phyloP scores from a whole-genome alignment of 768 basidiomycete species.

The Podaxis sp. region DNA sequence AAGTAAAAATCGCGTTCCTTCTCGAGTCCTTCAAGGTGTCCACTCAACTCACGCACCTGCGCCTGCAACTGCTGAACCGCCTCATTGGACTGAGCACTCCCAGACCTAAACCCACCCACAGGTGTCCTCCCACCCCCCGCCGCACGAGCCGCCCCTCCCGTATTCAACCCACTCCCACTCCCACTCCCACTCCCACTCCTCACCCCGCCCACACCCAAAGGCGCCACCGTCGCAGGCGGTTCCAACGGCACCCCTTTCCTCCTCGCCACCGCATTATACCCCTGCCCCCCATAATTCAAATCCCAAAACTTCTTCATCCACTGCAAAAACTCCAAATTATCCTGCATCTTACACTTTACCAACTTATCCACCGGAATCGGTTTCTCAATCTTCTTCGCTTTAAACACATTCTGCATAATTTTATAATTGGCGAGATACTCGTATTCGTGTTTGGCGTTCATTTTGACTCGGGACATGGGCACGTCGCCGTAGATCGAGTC shows the following conservation, averaged over 20 bases:
- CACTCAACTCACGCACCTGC: slow-evolving; percentile 78
- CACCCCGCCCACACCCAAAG: slow-evolving; percentile 35
- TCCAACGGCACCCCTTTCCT: slow-evolving; percentile 76
- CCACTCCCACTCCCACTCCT: slow-evolving; percentile 9
- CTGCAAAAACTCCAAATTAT: slow-evolving; percentile 97
- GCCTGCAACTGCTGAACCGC: slow-evolving; percentile 62
- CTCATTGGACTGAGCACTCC: slow-evolving; percentile 63
- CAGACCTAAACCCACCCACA: slow-evolving; percentile 61
- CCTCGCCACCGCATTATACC: slow-evolving; percentile 81
- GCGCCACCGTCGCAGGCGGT: slow-evolving; percentile 74
- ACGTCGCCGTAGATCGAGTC: slow-evolving; percentile 94
- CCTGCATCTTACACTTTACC: slow-evolving; percentile 99
- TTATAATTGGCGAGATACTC: slow-evolving; percentile 96
- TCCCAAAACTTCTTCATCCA: slow-evolving; percentile 99
- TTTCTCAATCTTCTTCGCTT: slow-evolving; percentile 93
- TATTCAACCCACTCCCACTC: slow-evolving; percentile 18
- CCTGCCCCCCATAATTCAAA: slow-evolving; percentile 79
- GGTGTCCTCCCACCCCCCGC: slow-evolving; percentile 75
- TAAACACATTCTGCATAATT: slow-evolving; percentile 90
- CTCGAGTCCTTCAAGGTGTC: slow-evolving; percentile 85
- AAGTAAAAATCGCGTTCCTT: slow-evolving; percentile 99
- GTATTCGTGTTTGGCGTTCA: slow-evolving; percentile 94
- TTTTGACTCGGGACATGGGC: slow-evolving; percentile 90
- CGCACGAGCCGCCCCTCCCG: slow-evolving; percentile 33
- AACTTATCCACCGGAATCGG: slow-evolving; percentile 94